Base-by-base conservation (phyloP, 176 grass and related monocot species). In the Urochloa ruziziensis region DNA sequence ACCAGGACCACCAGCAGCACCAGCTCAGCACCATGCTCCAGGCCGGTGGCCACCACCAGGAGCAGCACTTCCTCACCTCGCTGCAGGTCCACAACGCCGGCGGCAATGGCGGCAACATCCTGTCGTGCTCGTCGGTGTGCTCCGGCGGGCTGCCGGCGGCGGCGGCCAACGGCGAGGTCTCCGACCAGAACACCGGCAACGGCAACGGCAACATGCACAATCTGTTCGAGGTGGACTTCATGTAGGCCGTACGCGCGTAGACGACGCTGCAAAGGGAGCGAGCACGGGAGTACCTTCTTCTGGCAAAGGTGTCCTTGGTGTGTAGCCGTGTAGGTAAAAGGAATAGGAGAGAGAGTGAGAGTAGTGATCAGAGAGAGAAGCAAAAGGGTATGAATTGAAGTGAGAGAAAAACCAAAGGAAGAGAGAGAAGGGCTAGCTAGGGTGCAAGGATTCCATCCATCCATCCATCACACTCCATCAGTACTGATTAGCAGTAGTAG, bases 171-270 rank as follows among this genome's bases (percentile, higher is more conserved):
- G 73, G 88, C 14, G 88, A 86, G 73, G 59, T 40, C 5, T 90
- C 88, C 1, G 73, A 90, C 56, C 88, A 83, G 73, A 73, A 78
- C 64, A 86, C 71, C 78, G 3, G 5, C 17, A 29, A 48, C 27
- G n/a, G 13, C 75, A 62, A 28, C 43, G 2, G 23, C 34, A 88
- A 59, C 67, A 83, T 90, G 74, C 84, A 86, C 10, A 73, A 73
- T 72, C 67, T 90, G 36, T 86, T 90, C 80, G 84, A 90, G 79
- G 88, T 90, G 36, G 88, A 86, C 58, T 90, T 90, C 67, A 90
- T 90, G 81, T 73, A 88, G 80, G 54, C 68, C 68, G 67, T 43
- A 39, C 39, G 37, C 21, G 2, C n/a, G 49, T 43, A 10, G n/a
- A n/a, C 6, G 39, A 40, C 10, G 21, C 15, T 23, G 12, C 70